Base-by-base conservation (phyloP, 2,329 filamentous ascomycete species). In the Talaromyces sp. region DNA sequence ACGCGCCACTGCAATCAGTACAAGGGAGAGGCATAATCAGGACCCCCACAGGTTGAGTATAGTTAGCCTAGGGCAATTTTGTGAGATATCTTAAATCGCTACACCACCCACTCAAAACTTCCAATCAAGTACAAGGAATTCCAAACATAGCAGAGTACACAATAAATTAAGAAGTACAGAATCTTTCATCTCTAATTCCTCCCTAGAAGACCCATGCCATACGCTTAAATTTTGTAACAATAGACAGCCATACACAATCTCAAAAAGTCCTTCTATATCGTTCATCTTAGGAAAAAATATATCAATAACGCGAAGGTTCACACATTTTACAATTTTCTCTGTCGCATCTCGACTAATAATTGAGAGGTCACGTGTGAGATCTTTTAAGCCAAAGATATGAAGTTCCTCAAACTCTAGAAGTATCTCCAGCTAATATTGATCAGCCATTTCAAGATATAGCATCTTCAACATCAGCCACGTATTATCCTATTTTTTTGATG, bases 291-390 rank as follows among this genome's bases (percentile, higher is more conserved):
- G n/a, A n/a, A n/a, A n/a, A n/a, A n/a, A n/a, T n/a, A 58, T 11
- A 8, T 58, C 19, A n/a, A 58, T 53, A 21, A 52, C 50, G 10
- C 17, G 19, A n/a, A 58, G 35, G 19, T 55, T 27, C 14, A 11
- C 24, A 35, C 38, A 58, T 54, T 58, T 54, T 27, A 6, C 50
- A 58, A 58, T 55, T 27, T 54, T 58, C 24, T 31, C 4, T 31
- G 9, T 31, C n/a, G n/a, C n/a, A n/a, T n/a, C n/a, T n/a, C n/a
- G n/a, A n/a, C n/a, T n/a, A n/a, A n/a, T n/a, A n/a, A n/a, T n/a
- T n/a, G n/a, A n/a, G n/a, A n/a, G n/a, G n/a, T n/a, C n/a, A n/a
- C n/a, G n/a, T n/a, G n/a, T n/a, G n/a, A n/a, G n/a, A n/a, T n/a
- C n/a, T n/a, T n/a, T n/a, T n/a, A n/a, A n/a, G n/a, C n/a, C n/a